Evolutionary conservation across 768 basidiomycete genomes (phyloP), one percentile per base, ranked within the genome.

Genomic region (Lyophyllum semitale): DNA sequence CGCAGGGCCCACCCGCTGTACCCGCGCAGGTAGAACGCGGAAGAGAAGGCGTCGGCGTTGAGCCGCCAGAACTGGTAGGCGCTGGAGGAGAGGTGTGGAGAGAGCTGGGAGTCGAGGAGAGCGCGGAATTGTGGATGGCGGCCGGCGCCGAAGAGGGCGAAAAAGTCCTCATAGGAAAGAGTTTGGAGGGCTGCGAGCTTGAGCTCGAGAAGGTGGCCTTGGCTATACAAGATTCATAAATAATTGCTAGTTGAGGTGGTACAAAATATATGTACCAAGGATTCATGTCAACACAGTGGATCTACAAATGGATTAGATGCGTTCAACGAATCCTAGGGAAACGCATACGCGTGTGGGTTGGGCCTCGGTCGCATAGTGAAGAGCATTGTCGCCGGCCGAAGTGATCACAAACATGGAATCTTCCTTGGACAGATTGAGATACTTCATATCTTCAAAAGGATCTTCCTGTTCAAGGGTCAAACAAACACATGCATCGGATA

Each of bases 31-130:
- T 91, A 90, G 68, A 91, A 91, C 8, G 80, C 80, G 2, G 77
- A 80, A 30, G 77, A 75, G 49, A 78, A 74, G 1, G 81, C 72
- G 30, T 71, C 62, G 51, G 75, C 74, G 60, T 90, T 85, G 60
- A 83, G 71, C 55, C 82, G 77, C 90, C 90, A 91, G 72, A 89
- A 90, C 55, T 88, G 85, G 70, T 88, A 90, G 1, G 89, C 88
- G 55, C 77, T 77, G 17, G 86, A 85, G 23, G 89, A 89, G 17
- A 91, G 77, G 60, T 81, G 76, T 0, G 90, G 89, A 0, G 88
- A 80, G 37, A 92, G 73, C 58, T 77, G 78, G 49, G 72, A 72
- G 59, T 87, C 85, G 45, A 91, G 75, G 3, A 90, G 72, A 0
- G 69, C 60, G 48, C 83, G 82, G 72, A 92, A 92, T 29, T 74